Conservation (phyloP, 176 grass and related monocot species). For the Carex parvula region DNA sequence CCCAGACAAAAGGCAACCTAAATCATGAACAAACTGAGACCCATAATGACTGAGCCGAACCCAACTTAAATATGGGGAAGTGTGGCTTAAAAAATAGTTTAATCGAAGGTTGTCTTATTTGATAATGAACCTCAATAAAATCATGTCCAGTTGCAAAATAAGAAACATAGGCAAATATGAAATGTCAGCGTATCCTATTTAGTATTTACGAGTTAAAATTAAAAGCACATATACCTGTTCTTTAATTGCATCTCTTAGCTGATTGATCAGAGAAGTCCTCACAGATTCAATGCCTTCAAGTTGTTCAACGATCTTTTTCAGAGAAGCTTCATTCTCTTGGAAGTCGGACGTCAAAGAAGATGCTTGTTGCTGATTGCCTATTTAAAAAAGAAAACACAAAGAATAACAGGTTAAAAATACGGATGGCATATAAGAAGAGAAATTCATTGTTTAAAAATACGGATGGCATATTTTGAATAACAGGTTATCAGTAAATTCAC, state of each 20-base stretch:
- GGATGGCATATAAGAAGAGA: neutral
- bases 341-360: slow-evolving; percentile 48
- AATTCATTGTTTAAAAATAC: neutral
- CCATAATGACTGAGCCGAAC: neutral
- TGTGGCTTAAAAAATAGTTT: neutral
- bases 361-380: slow-evolving; percentile 63
- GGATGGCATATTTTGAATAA: neutral
- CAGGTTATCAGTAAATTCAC: no score
- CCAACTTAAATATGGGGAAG: neutral
- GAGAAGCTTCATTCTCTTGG: slow-evolving; percentile 57
- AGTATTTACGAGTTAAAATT: slow-evolving; percentile 18
- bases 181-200: neutral
- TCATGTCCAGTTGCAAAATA: neutral
- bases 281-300: slow-evolving; percentile 45
- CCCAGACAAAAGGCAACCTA: neutral
- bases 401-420: neutral
- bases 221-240: slow-evolving; percentile 65
- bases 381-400: slow-evolving; percentile 21
- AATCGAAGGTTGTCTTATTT: slow-evolving; percentile 15
- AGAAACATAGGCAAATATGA: neutral
- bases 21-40: neutral
- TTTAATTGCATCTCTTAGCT: slow-evolving; percentile 64
- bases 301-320: slow-evolving; percentile 58
- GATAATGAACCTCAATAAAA: neutral
- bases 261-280: slow-evolving; percentile 58